Conservation (phyloP, 164 flowering plant genomes). For the Vitis vinifera region ASM3070453v1 NC_081808.1:15610501-15611000, state of each 20-base stretch:
- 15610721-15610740: neutral
- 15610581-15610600: too few species aligned
- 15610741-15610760: neutral
- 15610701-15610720: conserved; percentile 31
- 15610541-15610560: too few species aligned
- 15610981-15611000: conserved; percentile 49
- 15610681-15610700: conserved; percentile 58
- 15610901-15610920: neutral
- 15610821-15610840: conserved; percentile 53
- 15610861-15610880: neutral
- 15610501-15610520: too few species aligned
- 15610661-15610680: conserved; percentile 45
- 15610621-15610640: too few species aligned
- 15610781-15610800: conserved; percentile 56
- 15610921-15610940: conserved; percentile 84
- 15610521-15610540: too few species aligned
- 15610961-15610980: conserved; percentile 54
- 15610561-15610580: too few species aligned
- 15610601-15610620: too few species aligned
- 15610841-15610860: conserved; percentile 67
- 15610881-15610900: neutral
- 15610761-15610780: neutral
- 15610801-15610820: conserved; percentile 52
- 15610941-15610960: conserved; percentile 76
- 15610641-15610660: conserved; percentile 15